phyloP scores from a whole-genome alignment of 495 filamentous ascomycete species.

The Chaetomium tenue region DNA sequence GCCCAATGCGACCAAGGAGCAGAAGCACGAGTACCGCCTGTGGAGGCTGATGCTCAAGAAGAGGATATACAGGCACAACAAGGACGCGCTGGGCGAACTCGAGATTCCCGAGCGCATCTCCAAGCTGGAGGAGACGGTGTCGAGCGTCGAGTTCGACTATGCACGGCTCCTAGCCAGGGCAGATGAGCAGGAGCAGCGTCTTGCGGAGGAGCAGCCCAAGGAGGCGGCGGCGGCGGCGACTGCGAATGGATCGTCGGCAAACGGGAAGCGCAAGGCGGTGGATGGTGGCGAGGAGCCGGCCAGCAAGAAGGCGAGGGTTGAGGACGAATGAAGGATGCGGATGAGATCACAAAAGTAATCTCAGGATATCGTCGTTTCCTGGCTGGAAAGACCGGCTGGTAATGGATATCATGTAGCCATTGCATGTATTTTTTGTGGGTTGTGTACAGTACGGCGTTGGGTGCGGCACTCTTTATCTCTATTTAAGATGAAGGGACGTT shows the following conservation, averaged over 20 bases:
- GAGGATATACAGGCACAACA: slow-evolving; percentile 74
- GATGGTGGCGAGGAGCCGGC: slow-evolving; percentile 22
- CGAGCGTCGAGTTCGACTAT: slow-evolving; percentile 80
- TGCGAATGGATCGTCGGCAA: slow-evolving; percentile 22
- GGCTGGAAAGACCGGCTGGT: background rate
- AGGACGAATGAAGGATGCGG: slow-evolving; percentile 20
- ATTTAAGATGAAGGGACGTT: background rate
- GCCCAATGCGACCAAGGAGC: slow-evolving; percentile 31
- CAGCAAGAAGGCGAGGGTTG: slow-evolving; percentile 41
- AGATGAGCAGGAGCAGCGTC: slow-evolving; percentile 28
- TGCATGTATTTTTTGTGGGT: slow-evolving; percentile 3
- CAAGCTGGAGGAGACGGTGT: slow-evolving; percentile 75
- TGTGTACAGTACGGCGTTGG: slow-evolving; percentile 22
- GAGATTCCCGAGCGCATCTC: slow-evolving; percentile 72
- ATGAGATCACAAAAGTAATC: background rate
- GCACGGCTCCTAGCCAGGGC: slow-evolving; percentile 57
- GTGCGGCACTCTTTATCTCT: background rate
- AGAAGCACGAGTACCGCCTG: slow-evolving; percentile 61
- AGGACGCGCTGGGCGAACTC: slow-evolving; percentile 72
- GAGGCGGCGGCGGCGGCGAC: slow-evolving; percentile 12
- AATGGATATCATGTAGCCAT: background rate
- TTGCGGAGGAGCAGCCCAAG: slow-evolving; percentile 19
- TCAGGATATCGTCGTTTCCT: background rate
- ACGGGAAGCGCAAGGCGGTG: slow-evolving; percentile 19
- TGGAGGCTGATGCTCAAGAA: slow-evolving; percentile 84